Conservation (phyloP, 2,329 filamentous ascomycete genomes). For the Aspergillus sp. region DNA sequence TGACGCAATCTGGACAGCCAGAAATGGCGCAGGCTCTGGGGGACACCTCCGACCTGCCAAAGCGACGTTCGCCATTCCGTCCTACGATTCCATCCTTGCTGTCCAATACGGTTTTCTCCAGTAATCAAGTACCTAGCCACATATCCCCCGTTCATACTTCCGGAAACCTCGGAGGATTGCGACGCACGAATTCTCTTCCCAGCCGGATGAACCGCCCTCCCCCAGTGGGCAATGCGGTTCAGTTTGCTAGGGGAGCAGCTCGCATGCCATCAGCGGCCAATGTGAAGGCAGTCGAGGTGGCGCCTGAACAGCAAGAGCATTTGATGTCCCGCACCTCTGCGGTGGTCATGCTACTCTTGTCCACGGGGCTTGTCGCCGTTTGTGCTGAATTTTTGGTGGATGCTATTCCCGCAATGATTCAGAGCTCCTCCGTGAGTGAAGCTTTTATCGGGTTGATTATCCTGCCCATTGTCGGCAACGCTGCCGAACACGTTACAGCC, state of each 20-base stretch:
- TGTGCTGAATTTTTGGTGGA: slow-evolving; percentile 72
- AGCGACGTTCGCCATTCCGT: slow-evolving; percentile 28
- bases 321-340: slow-evolving; percentile 57
- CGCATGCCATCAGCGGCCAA: slow-evolving; percentile 21
- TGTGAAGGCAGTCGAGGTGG: slow-evolving; percentile 8
- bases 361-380: slow-evolving; percentile 58
- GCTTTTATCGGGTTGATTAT: slow-evolving; percentile 79
- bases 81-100: slow-evolving; percentile 29
- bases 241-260: slow-evolving; percentile 32
- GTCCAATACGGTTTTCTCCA: slow-evolving; percentile 35
- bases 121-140: slow-evolving; percentile 13
- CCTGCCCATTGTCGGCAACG: slow-evolving; percentile 78
- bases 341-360: slow-evolving; percentile 53
- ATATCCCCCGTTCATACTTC: slow-evolving; percentile 13
- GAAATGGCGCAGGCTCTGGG: background rate
- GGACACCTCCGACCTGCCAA: slow-evolving; percentile 16
- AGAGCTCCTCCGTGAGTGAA: slow-evolving; percentile 59
- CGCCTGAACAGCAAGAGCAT: slow-evolving; percentile 18
- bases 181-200: slow-evolving; percentile 33
- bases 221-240: slow-evolving; percentile 31
- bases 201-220: slow-evolving; percentile 23
- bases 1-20: slow-evolving; percentile 3
- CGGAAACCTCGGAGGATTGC: slow-evolving; percentile 18
- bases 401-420: slow-evolving; percentile 67
- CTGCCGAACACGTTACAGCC: slow-evolving; percentile 76